Evolutionary conservation across 495 filamentous ascomycete genomes (phyloP).

Genomic region (Penicillium robsamsonii): DNA sequence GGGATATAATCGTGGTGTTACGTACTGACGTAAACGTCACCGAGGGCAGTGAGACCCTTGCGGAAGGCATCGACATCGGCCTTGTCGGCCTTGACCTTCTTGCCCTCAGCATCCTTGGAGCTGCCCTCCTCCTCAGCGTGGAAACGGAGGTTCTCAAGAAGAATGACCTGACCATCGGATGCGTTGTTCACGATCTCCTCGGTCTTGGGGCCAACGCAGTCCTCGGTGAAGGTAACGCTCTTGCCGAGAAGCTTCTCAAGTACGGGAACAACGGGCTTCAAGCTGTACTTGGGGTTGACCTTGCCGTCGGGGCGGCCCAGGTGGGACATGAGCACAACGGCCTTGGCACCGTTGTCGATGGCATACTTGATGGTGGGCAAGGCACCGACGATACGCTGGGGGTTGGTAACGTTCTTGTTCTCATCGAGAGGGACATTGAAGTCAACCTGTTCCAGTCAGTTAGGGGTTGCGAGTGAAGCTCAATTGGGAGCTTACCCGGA

Average conservation of each 20-base stretch:
- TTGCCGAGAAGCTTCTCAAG: conserved; percentile 85
- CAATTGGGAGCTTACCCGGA: conserved; percentile 66
- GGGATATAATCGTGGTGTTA: not conserved
- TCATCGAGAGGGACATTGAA: conserved; percentile 98
- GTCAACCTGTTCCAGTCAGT: conserved; percentile 68
- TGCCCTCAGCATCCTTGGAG: conserved; percentile 84
- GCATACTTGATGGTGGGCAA: conserved; percentile 98
- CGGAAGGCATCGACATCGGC: conserved; percentile 88
- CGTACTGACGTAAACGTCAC: conserved; percentile 96
- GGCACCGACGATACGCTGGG: conserved; percentile 95
- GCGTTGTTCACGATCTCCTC: conserved; percentile 88
- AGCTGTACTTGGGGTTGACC: conserved; percentile 84
- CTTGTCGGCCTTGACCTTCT: conserved; percentile 98
- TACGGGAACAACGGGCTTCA: conserved; percentile 88
- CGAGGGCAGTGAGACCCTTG: conserved; percentile 89
- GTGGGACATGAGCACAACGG: conserved; percentile 97
- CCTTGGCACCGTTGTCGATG: conserved; percentile 88
- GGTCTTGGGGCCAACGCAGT: conserved; percentile 85
- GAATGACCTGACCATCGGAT: conserved; percentile 76
- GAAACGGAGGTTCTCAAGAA: conserved; percentile 97
- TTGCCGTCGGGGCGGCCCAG: conserved; percentile 93
- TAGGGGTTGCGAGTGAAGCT: conserved; percentile 2
- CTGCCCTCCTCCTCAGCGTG: conserved; percentile 97
- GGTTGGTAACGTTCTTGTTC: conserved; percentile 92
- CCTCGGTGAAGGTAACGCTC: conserved; percentile 80